Percentiles rank a stretch among this genome's conserved stretches.
phyloP scores from a whole-genome alignment of 306 rosid species.

The Spatholobus suberectus region DNA sequence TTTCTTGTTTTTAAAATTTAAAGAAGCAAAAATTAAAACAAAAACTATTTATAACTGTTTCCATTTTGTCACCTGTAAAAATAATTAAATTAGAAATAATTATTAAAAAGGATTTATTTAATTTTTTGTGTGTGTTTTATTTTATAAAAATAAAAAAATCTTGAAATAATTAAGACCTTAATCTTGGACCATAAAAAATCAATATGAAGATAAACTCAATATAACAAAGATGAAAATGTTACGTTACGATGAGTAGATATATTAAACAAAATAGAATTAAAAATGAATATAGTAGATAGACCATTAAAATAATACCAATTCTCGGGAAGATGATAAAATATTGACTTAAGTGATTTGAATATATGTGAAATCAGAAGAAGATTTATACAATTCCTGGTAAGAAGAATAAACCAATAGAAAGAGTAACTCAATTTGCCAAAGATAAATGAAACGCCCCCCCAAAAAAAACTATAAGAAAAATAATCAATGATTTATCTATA shows the following conservation, averaged over 20 bases:
- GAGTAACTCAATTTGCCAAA: not conserved
- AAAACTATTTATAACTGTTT: not conserved
- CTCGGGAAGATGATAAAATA: not conserved
- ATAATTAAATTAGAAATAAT: not conserved
- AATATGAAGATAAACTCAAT: not conserved
- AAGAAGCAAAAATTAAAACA: not conserved
- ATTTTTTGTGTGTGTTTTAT: not conserved
- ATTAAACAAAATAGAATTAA: not conserved
- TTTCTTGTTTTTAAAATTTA: too few relatives aligned
- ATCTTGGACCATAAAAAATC: not conserved
- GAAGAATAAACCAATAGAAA: not conserved
- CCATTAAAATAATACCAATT: not conserved
- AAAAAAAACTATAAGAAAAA: not conserved
- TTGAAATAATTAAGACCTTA: not conserved
- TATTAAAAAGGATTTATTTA: not conserved
- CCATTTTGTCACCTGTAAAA: not conserved
- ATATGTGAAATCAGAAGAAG: not conserved
- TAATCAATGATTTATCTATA: not conserved
- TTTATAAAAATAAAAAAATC: too few relatives aligned
- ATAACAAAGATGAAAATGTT: not conserved
- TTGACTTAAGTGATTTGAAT: not conserved
- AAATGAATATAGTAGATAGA: too few relatives aligned
- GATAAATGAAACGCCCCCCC: not conserved
- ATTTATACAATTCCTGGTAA: not conserved
- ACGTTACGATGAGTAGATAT: not conserved